Percentiles rank a stretch among this genome's conserved stretches.
Conservation (phyloP, 202 grass and related monocot species). For the Setaria viridis region DNA sequence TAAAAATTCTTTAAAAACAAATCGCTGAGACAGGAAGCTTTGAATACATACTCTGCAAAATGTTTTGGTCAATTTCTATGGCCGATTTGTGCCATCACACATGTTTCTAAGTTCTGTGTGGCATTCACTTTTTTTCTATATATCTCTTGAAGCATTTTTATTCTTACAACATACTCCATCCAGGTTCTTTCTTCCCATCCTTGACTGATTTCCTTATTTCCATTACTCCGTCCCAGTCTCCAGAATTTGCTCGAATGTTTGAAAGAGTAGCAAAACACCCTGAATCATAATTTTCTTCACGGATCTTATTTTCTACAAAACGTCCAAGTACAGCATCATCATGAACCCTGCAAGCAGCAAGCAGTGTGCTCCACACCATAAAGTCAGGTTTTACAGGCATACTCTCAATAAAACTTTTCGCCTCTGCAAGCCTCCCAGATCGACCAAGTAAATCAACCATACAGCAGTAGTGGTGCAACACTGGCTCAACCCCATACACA, state of each 20-base stretch:
- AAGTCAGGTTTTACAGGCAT: slow-evolving; percentile 72
- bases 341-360: slow-evolving; percentile 74
- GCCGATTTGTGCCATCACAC: neutral
- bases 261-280: slow-evolving; percentile 63
- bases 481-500: slow-evolving; percentile 59
- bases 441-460: slow-evolving; percentile 76
- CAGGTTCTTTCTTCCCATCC: slow-evolving; percentile 63
- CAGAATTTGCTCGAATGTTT: slow-evolving; percentile 69
- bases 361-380: slow-evolving; percentile 72
- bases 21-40: slow-evolving; percentile 7
- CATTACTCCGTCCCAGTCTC: slow-evolving; percentile 71
- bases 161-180: slow-evolving; percentile 73
- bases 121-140: slow-evolving; percentile 4
- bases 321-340: slow-evolving; percentile 56
- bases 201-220: slow-evolving; percentile 73
- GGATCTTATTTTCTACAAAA: slow-evolving; percentile 60
- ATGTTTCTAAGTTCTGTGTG: slow-evolving; percentile 25
- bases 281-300: slow-evolving; percentile 55
- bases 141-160: slow-evolving; percentile 23
- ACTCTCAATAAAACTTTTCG: slow-evolving; percentile 63
- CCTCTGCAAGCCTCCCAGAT: slow-evolving; percentile 68
- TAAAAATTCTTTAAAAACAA: neutral
- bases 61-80: slow-evolving; percentile 27
- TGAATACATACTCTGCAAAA: slow-evolving; percentile 36
- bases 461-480: slow-evolving; percentile 71